These are phyloP conservation scores for Aspergillus japonicus DNA, from an alignment of 2,329 filamentous ascomycete genomes.

Conservation along the genomic window DNA sequence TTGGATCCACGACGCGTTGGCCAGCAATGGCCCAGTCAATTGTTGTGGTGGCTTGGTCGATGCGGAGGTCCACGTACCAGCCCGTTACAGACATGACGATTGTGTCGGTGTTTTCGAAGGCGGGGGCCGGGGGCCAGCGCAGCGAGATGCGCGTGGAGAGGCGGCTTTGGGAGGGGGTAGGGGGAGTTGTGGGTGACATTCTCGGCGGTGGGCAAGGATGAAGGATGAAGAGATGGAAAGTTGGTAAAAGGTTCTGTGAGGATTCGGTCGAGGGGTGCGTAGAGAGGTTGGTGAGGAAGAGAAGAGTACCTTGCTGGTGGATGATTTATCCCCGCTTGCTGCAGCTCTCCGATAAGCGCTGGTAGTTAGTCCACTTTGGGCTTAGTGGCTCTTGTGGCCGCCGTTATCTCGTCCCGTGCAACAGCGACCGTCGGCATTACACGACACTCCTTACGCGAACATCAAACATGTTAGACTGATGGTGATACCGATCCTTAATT, in stretches of 20 bases:
- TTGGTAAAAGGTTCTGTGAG: not conserved
- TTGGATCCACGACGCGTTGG: slow-evolving; percentile 37
- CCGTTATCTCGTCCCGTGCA: no score
- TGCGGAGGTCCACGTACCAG: slow-evolving; percentile 47
- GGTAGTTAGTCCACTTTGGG: not conserved
- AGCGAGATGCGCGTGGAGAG: slow-evolving; percentile 45
- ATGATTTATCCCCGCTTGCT: not conserved
- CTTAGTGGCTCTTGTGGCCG: not conserved
- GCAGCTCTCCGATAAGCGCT: not conserved
- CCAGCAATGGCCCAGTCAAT: slow-evolving; percentile 49
- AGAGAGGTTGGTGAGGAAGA: not conserved
- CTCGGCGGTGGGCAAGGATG: not conserved
- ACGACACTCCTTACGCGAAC: no score
- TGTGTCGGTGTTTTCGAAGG: slow-evolving; percentile 46
- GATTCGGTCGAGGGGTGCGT: not conserved
- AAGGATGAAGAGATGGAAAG: not conserved
- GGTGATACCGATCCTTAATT: no score
- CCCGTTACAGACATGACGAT: slow-evolving; percentile 44
- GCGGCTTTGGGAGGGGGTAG: slow-evolving; percentile 11
- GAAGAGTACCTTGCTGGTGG: not conserved
- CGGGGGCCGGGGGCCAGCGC: slow-evolving; percentile 43
- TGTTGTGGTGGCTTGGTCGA: slow-evolving; percentile 33
- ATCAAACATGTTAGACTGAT: no score
- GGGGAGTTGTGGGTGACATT: not conserved
- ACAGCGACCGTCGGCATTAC: no score